Evolutionary conservation across 805 yeast species (phyloP).

Genomic region (Torulaspora maleeae): DNA sequence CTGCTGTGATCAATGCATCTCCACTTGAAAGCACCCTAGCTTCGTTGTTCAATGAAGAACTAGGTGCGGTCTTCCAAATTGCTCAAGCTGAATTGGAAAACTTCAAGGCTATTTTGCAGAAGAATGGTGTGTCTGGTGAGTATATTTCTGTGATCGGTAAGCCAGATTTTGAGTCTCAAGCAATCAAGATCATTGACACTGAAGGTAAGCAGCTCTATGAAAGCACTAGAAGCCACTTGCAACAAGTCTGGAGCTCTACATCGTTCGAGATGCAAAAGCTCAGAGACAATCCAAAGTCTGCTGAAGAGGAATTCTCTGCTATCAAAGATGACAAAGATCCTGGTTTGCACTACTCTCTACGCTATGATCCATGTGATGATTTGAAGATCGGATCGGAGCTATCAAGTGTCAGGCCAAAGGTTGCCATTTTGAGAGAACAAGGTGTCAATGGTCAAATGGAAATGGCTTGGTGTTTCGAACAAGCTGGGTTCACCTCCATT

Average conservation of each 20-base stretch:
- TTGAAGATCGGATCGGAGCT: slow-evolving; percentile 36
- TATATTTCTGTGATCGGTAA: slow-evolving; percentile 62
- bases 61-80: slow-evolving; percentile 95
- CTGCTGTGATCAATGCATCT: slow-evolving; percentile 43
- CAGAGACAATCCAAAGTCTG: slow-evolving; percentile 90
- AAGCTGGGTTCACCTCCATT: slow-evolving; percentile 89
- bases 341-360: slow-evolving; percentile 76
- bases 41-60: slow-evolving; percentile 81
- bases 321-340: slow-evolving; percentile 82
- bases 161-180: slow-evolving; percentile 53
- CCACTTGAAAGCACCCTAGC: slow-evolving; percentile 44
- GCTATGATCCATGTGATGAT: slow-evolving; percentile 57
- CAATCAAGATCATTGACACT: slow-evolving; percentile 45
- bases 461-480: slow-evolving; percentile 95
- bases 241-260: slow-evolving; percentile 80
- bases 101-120: slow-evolving; percentile 52
- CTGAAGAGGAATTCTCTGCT: slow-evolving; percentile 76
- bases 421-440: slow-evolving; percentile 95
- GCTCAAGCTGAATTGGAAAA: slow-evolving; percentile 45
- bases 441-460: slow-evolving; percentile 98
- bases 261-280: slow-evolving; percentile 85
- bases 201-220: slow-evolving; percentile 42
- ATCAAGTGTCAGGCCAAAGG: slow-evolving; percentile 57
- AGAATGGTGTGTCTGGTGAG: slow-evolving; percentile 53
- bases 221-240: slow-evolving; percentile 63